These are phyloP conservation scores for Solanum tarijense DNA, from an alignment of 257 asterid genomes.

Conservation along the genomic window DNA sequence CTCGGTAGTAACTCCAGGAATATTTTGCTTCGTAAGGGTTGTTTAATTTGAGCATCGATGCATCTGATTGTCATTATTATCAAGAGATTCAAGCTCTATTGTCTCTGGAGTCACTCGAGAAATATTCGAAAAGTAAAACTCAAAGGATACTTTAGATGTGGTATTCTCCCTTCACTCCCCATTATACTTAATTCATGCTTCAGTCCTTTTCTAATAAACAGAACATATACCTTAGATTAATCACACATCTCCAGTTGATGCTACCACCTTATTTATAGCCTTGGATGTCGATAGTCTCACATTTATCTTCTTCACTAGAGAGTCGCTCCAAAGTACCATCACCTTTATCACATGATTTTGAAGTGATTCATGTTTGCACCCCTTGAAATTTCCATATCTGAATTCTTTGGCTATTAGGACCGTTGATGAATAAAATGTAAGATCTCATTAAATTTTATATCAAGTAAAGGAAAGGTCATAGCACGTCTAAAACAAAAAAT, in stretches of 20 bases:
- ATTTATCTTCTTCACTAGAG: neutral
- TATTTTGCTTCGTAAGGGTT: no score
- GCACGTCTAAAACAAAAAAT: neutral
- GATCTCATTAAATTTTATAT: neutral
- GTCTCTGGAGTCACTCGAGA: no score
- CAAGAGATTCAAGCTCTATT: no score
- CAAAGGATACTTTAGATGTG: neutral
- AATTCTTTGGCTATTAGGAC: neutral
- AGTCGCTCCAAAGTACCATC: neutral
- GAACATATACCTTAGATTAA: neutral
- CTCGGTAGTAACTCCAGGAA: no score
- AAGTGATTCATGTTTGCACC: slow-evolving; percentile 20
- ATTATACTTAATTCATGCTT: neutral
- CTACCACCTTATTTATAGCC: neutral
- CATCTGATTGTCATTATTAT: no score
- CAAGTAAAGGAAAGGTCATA: neutral
- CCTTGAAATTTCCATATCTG: slow-evolving; percentile 11
- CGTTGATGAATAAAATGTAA: neutral
- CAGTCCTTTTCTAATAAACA: neutral
- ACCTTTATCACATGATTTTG: slow-evolving; percentile 11
- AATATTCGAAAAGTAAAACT: no score
- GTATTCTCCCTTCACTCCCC: neutral
- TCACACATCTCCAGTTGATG: slow-evolving; percentile 25
- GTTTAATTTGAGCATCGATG: no score
- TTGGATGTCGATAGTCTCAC: neutral